These are phyloP conservation scores for Recurvomyces mirabilis DNA, from an alignment of 495 filamentous ascomycete species.

Conservation along the genomic window DNA sequence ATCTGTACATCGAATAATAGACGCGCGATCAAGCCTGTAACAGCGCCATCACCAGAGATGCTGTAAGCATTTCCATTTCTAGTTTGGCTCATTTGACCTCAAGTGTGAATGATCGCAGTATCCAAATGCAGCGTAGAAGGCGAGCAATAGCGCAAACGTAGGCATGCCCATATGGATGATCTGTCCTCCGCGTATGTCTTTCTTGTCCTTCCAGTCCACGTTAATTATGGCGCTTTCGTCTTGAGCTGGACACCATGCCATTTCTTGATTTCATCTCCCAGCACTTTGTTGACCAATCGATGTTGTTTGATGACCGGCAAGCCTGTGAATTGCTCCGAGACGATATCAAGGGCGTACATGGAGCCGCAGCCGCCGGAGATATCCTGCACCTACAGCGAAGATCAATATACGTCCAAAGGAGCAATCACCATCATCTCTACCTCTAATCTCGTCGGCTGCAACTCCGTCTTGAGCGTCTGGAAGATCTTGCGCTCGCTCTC, in stretches of 20 bases:
- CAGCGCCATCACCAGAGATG: too few relatives aligned
- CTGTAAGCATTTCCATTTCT: too few relatives aligned
- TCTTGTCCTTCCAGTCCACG: too few relatives aligned
- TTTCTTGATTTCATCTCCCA: slow-evolving; percentile 57
- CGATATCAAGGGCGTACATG: slow-evolving; percentile 67
- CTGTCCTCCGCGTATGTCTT: too few relatives aligned
- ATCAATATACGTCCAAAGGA: background rate
- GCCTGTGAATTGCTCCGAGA: slow-evolving; percentile 53
- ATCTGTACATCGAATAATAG: too few relatives aligned
- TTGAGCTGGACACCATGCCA: slow-evolving; percentile 69
- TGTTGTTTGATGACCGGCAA: slow-evolving; percentile 60
- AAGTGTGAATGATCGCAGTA: too few relatives aligned
- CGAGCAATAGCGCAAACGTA: too few relatives aligned
- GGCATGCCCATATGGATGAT: too few relatives aligned
- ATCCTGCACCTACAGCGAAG: slow-evolving; percentile 69
- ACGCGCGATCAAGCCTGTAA: too few relatives aligned
- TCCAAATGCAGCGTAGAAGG: too few relatives aligned
- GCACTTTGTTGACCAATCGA: slow-evolving; percentile 53
- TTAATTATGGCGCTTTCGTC: slow-evolving; percentile 34
- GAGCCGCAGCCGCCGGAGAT: slow-evolving; percentile 68
- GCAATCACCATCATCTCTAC: slow-evolving; percentile 23
- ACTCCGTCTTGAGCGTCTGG: slow-evolving; percentile 33
- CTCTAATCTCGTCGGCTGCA: slow-evolving; percentile 36
- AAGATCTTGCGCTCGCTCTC: slow-evolving; percentile 39
- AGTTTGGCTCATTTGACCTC: too few relatives aligned